Evolutionary conservation across 1,139 yeast species (phyloP), one percentile per base, ranked within the genome.

Genomic region (Suhomyces taliae): DNA sequence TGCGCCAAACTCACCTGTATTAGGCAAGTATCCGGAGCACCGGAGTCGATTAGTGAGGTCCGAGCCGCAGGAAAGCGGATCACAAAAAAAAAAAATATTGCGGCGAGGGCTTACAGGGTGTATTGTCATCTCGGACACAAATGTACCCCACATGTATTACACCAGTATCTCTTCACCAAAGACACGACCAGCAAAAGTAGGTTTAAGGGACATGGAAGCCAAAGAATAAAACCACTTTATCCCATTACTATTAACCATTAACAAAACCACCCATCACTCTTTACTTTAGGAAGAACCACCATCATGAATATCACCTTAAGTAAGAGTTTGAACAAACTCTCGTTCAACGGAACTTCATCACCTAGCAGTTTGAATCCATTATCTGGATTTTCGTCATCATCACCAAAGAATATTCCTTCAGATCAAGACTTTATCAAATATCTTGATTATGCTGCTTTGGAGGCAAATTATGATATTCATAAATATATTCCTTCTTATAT

Each of bases 401-500:
- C 45, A 2, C 11, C 41, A 27, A 40, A 40, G 34, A 24, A 19
- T 26, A 19, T 14, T 8, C 57, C 58, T 9, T 42, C 54, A 9
- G 58, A 57, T 44, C 49, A 48, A n/a, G 61, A 59, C 19, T 58
- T 49, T 48, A 61, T 66, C 35, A 60, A 60, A 42, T 37, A 51
- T 31, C 57, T 72, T 33, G 62, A 75, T 58, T 75, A 73, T 55
- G 74, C 69, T 7, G 67, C 62, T 43, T 60, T 75, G 43, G 79
- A 74, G 51, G 45, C 52, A 10, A 60, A 64, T 44, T 74, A 59
- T 51, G 58, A 70, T 29, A 66, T 75, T 43, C 66, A 62, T 53
- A 74, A 73, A 52, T 74, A 74, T 55, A 67, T 67, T 42, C 80
- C 79, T 4, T 56, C 60, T 44, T 71, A 59, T 54, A 66, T 75